These are phyloP conservation scores for Hypomontagnella submonticulosa DNA, from an alignment of 495 filamentous ascomycete species.

Conservation along the genomic window DNA sequence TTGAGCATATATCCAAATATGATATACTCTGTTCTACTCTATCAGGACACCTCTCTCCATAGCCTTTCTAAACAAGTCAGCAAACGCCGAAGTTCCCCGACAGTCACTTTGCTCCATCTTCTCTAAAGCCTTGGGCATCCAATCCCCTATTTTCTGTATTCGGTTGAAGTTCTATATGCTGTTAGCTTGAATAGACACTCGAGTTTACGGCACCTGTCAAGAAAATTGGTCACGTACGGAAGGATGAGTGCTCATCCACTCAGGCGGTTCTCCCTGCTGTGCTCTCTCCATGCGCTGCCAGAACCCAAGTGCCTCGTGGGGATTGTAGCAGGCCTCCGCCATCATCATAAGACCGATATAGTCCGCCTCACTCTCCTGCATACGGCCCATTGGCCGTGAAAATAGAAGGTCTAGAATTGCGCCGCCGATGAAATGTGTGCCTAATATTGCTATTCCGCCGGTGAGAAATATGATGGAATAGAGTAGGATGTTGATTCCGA, in stretches of 20 bases:
- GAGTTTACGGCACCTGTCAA: not conserved
- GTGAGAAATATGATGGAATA: slow-evolving; percentile 61
- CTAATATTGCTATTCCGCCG: slow-evolving; percentile 60
- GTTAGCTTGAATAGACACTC: slow-evolving; percentile 22
- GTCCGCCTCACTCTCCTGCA: slow-evolving; percentile 77
- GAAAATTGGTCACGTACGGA: slow-evolving; percentile 62
- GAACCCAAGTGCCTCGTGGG: slow-evolving; percentile 73
- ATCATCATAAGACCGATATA: slow-evolving; percentile 85
- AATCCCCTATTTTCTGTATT: slow-evolving; percentile 75
- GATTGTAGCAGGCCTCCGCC: slow-evolving; percentile 72
- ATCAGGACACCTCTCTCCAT: slow-evolving; percentile 40
- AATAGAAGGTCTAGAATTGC: slow-evolving; percentile 70
- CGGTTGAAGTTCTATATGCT: slow-evolving; percentile 69
- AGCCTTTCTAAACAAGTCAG: slow-evolving; percentile 51
- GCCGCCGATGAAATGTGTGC: slow-evolving; percentile 55
- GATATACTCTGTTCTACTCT: slow-evolving; percentile 9
- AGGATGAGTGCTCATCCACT: slow-evolving; percentile 90
- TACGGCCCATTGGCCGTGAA: slow-evolving; percentile 74
- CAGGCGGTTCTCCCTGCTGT: slow-evolving; percentile 68
- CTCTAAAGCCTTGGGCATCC: slow-evolving; percentile 68
- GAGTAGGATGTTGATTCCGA: slow-evolving; percentile 66
- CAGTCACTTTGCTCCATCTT: slow-evolving; percentile 66
- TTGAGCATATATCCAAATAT: not conserved
- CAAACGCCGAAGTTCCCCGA: slow-evolving; percentile 50
- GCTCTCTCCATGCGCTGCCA: slow-evolving; percentile 81